These are phyloP conservation scores for Pestalotiopsis sp. DNA, from an alignment of 2,329 filamentous ascomycete species.

Conservation along the genomic window DNA sequence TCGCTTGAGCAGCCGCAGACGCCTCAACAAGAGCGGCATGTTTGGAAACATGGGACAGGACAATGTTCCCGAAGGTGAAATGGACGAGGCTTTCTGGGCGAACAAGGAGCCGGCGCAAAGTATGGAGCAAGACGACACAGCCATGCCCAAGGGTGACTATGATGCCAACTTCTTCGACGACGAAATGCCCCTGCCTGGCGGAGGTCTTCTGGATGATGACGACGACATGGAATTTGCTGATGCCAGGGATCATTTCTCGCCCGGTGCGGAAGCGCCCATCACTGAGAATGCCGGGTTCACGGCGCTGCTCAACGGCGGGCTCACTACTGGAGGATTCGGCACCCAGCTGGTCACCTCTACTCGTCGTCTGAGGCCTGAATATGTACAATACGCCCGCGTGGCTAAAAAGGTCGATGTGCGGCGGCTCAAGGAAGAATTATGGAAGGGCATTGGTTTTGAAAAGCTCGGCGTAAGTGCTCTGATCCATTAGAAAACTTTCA, in stretches of 20 bases:
- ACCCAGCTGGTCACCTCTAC: conserved; percentile 69
- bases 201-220: conserved; percentile 62
- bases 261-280: conserved; percentile 56
- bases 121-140: conserved; percentile 54
- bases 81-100: conserved; percentile 97
- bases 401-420: conserved; percentile 74
- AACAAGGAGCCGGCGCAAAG: conserved; percentile 58
- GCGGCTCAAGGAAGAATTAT: conserved; percentile 70
- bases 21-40: conserved; percentile 43
- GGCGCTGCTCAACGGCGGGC: conserved; percentile 54
- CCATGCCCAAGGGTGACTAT: conserved; percentile 74
- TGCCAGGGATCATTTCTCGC: conserved; percentile 78
- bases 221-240: conserved; percentile 78
- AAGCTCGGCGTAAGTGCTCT: conserved; percentile 53
- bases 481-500: too few relatives aligned
- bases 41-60: conserved; percentile 47
- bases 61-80: conserved; percentile 70
- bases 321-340: conserved; percentile 58
- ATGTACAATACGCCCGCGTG: conserved; percentile 70
- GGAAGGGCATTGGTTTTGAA: conserved; percentile 67
- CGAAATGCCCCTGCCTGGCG: conserved; percentile 68
- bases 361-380: conserved; percentile 65
- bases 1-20: conserved; percentile 70
- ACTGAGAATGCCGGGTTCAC: conserved; percentile 51
- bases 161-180: conserved; percentile 98